Evolutionary conservation across 768 basidiomycete species (phyloP), one percentile per base, ranked within the genome.

Genomic region (Tylopilus vinaceipallidus): DNA sequence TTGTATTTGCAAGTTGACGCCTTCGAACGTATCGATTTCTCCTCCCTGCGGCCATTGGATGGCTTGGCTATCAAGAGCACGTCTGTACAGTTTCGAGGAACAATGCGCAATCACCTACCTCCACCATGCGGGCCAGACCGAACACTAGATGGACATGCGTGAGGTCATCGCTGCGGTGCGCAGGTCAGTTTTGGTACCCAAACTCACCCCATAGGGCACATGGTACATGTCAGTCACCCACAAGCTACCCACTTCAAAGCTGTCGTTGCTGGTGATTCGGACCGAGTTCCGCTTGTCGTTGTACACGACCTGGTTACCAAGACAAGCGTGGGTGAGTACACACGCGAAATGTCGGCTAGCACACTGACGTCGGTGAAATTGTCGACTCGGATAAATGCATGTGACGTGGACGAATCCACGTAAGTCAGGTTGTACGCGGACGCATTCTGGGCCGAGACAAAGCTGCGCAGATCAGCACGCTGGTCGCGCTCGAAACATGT

Each of bases 21-120:
- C 86, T 65, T 94, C 91, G 50, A 93, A 80, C 10, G 86, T 87
- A 65, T 93, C 91, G 53, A 88, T 85, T 62, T 89, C 85, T 23
- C 76, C 83, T 54, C 84, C 84, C 12, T 63, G 62, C 3, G 86
- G 86, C 85, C 86, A 87, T 17, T 67, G 59, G 11, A 73, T 66
- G 1, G 83, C 76, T 59, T 81, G 78, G 16, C 79, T 77, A 33
- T 23, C 8, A 38, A 14, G 8, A 32, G 26, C 13, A 22, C 45
- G 6, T 29, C 34, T 22, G 29, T 19, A 34, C 24, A 3, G 19
- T 24, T 16, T 33, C 10, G n/a, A 19, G 17, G 34, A 17, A 38
- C 35, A 42, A 24, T 10, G 33, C 6, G 10, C n/a, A 9, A 37
- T 14, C 9, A 40, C 62, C 11, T 41, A 65, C 52, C 71, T 71